Conservation (phyloP, 2,329 filamentous ascomycete species). For the Botrytis medusae region DNA sequence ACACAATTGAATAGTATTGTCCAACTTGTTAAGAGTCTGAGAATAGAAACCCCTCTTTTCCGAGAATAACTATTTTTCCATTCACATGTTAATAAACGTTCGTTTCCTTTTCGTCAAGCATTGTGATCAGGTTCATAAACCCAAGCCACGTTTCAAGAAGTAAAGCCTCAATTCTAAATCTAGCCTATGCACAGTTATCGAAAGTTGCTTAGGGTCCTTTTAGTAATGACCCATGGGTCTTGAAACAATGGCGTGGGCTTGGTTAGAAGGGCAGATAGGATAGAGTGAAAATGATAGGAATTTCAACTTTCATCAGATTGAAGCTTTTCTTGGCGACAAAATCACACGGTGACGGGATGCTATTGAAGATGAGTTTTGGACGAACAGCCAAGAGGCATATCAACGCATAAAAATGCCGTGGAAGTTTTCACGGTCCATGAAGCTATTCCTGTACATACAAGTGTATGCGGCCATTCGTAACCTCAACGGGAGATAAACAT, state of each 20-base stretch:
- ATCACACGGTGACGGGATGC: not conserved
- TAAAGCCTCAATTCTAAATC: not conserved
- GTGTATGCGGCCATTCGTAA: not conserved
- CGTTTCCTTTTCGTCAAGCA: not conserved
- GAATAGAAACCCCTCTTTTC: not conserved
- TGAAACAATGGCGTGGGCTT: constrained; percentile 1
- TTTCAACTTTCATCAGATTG: not conserved
- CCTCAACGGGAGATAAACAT: not conserved
- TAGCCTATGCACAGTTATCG: not conserved
- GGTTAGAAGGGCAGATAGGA: not conserved
- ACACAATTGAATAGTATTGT: not conserved
- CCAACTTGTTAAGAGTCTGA: not conserved
- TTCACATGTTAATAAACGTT: not conserved
- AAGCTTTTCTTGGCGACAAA: not conserved
- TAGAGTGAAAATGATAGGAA: not conserved
- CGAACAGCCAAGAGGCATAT: not conserved
- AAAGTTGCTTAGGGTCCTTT: not conserved
- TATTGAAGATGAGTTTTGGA: not conserved
- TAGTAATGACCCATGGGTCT: not conserved
- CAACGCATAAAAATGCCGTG: too few relatives aligned
- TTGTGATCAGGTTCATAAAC: not conserved
- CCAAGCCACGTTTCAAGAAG: not conserved
- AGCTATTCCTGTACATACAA: not conserved
- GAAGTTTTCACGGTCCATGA: not conserved
- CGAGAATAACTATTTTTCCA: not conserved